Evolutionary conservation across 1,139 yeast genomes (phyloP), one percentile per base, ranked within the genome.

Genomic region (Geotrichum reessii): DNA sequence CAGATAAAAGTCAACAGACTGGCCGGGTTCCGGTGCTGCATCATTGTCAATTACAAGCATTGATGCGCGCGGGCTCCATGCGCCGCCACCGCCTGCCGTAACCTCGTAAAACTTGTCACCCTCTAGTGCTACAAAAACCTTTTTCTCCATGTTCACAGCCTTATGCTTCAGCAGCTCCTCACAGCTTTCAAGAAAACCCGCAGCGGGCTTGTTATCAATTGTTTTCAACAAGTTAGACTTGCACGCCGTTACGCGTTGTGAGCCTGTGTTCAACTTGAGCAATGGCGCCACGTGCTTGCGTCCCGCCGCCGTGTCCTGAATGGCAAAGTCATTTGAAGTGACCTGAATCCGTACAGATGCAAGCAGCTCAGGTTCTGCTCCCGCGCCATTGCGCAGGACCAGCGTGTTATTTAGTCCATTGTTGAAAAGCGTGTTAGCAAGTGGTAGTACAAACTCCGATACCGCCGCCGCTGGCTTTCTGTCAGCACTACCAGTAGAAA

Each of bases 41-140:
- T 79, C 80, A 1, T 86, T 83, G 8, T 85, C 83, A 22, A 84
- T 70, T 0, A 82, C 87, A 14, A 84, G 73, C 68, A 83, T 80
- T 50, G 79, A 78, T 0, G 86, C 81, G 59, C 84, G 79, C 42
- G 84, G 78, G 0, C 86, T 85, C 88, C 87, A 84, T 11, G 82
- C 81, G 1, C 87, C 88, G 3, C 88, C 88, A 9, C 78, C 78
- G 14, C 78, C 78, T 5, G 87, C 87, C 47, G 82, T 78, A 21
- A 84, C 84, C 65, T 81, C 78, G 46, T 42, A 66, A 49, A 68
- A 44, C 63, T 42, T 49, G 25, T 47, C 31, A 3, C 21, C 4
- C 37, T 22, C 50, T 6, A 59, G 27, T 17, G 40, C 31, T 40
- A 76, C 80, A 65, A 74, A 81, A 3, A 82, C 84, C 37, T 65